A percentile compares a stretch with the other conserved stretches of the same genome.
phyloP scores from a whole-genome alignment of 495 filamentous ascomycete genomes.

The Penicillium waksmanii region DNA sequence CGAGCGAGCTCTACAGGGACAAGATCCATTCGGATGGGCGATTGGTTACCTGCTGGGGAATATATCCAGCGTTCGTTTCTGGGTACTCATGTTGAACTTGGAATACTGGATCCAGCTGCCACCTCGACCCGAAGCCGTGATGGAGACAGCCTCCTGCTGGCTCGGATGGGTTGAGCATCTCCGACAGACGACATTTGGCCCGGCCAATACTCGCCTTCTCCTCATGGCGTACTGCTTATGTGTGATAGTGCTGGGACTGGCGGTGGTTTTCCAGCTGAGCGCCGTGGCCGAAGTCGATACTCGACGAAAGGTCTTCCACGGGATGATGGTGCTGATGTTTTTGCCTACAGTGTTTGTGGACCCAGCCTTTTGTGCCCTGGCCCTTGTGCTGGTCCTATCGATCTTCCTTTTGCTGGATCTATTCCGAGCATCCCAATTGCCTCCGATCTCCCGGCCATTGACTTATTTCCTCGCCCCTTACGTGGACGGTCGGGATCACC shows the following conservation, averaged over 20 bases:
- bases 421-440: conserved; percentile 86
- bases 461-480: conserved; percentile 88
- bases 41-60: conserved; percentile 88
- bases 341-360: conserved; percentile 84
- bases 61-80: conserved; percentile 65
- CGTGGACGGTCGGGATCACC: conserved; percentile 89
- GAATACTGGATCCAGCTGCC: conserved; percentile 79
- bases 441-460: conserved; percentile 80
- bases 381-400: conserved; percentile 71
- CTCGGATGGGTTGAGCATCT: conserved; percentile 63
- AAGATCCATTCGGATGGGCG: conserved; percentile 92
- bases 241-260: conserved; percentile 71
- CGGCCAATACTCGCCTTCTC: conserved; percentile 79
- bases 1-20: conserved; percentile 63
- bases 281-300: conserved; percentile 85
- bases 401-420: conserved; percentile 88
- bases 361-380: conserved; percentile 78
- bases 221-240: conserved; percentile 72
- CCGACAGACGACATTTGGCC: conserved; percentile 62
- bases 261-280: conserved; percentile 72
- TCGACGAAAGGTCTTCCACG: conserved; percentile 97
- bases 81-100: conserved; percentile 65
- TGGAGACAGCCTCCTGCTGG: conserved; percentile 39
- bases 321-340: conserved; percentile 96
- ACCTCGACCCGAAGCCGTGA: conserved; percentile 42